Evolutionary conservation across 441 rosid genomes (phyloP), one percentile per base, ranked within the genome.

Genomic region (Pelargonium australe): DNA sequence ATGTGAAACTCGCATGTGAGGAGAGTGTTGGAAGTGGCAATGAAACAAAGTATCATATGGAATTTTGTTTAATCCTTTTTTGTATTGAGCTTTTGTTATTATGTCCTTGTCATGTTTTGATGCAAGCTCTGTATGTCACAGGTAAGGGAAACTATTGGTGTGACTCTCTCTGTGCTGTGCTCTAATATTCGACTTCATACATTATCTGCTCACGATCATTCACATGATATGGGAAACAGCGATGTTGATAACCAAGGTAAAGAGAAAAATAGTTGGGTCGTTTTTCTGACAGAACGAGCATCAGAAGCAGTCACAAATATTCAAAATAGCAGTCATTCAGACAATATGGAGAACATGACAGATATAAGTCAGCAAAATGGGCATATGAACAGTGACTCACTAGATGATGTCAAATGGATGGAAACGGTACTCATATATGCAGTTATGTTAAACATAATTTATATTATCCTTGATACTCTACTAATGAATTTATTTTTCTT

Each of bases 71-170:
- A n/a, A 3, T 11, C 45, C 16, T 34, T 20, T 63, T 63, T 5
- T 63, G 45, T 31, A 37, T 14, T 63, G 13, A 63, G 2, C 11
- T 63, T 31, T 41, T 41, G 8, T 44, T 40, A 9, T 8, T 14
- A n/a, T 69, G 65, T 65, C 64, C 14, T 31, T 44, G 11, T 25
- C 58, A 28, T 69, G 47, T 64, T 72, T 66, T 73, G 53, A 71
- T 72, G 65, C 47, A 10, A 73, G 58, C 71, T 67, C 72, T 68
- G 79, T 65, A 68, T 63, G 73, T 49, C 66, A 73, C 88, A 92
- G 99, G 95, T 95, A 68, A 85, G 98, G 80, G 99, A 95, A 85
- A 97, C 95, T 71, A 81, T 95, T 40, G 99, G 98, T 64, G 89
- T 92, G 64, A 87, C 84, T 68, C 90, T 95, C 53, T 89, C 99